Conservation (phyloP, 2,329 filamentous ascomycete species). For the Botrytis byssoidea region DNA sequence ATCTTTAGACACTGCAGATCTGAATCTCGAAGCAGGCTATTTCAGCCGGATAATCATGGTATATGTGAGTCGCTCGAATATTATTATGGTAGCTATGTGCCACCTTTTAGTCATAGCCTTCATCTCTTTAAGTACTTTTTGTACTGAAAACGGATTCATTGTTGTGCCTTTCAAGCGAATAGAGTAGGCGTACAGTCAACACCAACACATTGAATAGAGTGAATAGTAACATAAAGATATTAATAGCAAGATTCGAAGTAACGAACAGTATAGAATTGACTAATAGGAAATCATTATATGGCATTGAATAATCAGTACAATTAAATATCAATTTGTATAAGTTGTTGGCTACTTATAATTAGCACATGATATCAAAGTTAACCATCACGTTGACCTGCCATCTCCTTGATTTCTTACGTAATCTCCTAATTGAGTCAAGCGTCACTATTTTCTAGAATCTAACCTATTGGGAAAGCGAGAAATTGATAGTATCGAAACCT, state of each 20-base stretch:
- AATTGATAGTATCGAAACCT: slow-evolving; percentile 17
- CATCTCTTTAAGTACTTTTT: not conserved
- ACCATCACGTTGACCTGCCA: not conserved
- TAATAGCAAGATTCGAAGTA: not conserved
- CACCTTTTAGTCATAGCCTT: not conserved
- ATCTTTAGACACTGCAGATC: too few species aligned
- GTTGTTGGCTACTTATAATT: too few species aligned
- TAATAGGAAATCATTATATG: not conserved
- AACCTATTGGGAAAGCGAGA: slow-evolving; percentile 18
- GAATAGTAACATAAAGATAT: not conserved
- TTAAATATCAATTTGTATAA: not conserved
- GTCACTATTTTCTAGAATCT: not conserved
- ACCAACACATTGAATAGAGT: not conserved
- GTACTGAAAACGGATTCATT: slow-evolving; percentile 2
- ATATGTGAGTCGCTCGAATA: not conserved
- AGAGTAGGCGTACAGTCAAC: not conserved
- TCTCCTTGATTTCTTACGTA: slow-evolving; percentile 11
- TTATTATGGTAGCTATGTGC: not conserved
- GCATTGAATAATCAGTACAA: not conserved
- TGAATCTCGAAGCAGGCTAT: not conserved
- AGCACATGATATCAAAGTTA: not conserved
- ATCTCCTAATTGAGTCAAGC: slow-evolving; percentile 2
- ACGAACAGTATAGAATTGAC: not conserved
- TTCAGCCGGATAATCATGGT: not conserved
- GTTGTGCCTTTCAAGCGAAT: not conserved